Evolutionary conservation across 2,329 filamentous ascomycete genomes (phyloP).

Genomic region (Cercospora janseana): DNA sequence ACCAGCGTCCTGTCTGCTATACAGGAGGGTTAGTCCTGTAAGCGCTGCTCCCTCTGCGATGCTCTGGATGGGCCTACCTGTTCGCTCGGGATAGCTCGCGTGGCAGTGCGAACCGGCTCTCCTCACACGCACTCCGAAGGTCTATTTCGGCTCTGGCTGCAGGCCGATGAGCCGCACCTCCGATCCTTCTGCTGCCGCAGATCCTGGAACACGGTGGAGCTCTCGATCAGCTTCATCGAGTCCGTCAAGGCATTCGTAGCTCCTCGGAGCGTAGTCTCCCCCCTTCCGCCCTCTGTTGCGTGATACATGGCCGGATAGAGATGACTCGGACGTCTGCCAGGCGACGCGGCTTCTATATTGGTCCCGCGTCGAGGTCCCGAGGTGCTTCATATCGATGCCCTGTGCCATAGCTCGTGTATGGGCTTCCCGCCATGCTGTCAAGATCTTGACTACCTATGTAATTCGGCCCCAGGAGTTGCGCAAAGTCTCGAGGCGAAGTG

Average conservation of each 20-base stretch:
- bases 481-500: not conserved
- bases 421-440: not conserved
- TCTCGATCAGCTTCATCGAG: not conserved
- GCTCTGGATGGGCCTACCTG: too few relatives aligned
- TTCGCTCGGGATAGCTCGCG: not conserved
- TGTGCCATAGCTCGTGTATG: not conserved
- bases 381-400: constrained; percentile 1
- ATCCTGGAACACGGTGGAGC: not conserved
- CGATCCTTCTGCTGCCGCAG: not conserved
- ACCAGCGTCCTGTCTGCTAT: too few relatives aligned
- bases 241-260: too few relatives aligned
- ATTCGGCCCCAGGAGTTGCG: constrained; percentile 4
- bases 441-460: constrained; percentile 7
- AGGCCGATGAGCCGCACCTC: constrained; percentile 2
- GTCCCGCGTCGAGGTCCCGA: not conserved
- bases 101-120: not conserved
- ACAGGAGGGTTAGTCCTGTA: too few relatives aligned
- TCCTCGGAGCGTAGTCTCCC: not conserved
- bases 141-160: not conserved
- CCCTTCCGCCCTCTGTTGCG: not conserved
- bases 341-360: constrained; percentile 7
- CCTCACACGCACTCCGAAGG: constrained; percentile 1
- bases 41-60: too few relatives aligned
- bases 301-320: not conserved
- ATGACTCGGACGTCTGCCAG: not conserved